Conservation (phyloP, 345 rosid species). For the Viola odorata region DNA sequence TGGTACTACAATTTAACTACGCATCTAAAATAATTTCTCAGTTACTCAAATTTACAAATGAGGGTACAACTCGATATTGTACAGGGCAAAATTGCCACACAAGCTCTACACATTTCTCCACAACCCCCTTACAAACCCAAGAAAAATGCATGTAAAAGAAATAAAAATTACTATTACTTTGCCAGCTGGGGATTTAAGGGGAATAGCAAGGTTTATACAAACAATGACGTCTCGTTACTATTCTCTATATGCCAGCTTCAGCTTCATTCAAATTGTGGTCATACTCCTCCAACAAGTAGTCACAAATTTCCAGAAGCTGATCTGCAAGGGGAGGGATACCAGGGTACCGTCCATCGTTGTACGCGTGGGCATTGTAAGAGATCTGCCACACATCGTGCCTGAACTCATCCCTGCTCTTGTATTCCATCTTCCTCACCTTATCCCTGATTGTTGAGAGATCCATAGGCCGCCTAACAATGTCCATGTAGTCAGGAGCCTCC, state of each 20-base stretch:
- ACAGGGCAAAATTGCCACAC: slow-evolving; percentile 9
- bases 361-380: slow-evolving; percentile 61
- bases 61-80: slow-evolving; percentile 10
- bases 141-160: neutral
- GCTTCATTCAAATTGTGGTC: slow-evolving; percentile 46
- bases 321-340: slow-evolving; percentile 93
- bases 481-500: slow-evolving; percentile 85
- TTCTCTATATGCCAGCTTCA: slow-evolving; percentile 52
- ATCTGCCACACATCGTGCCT: slow-evolving; percentile 94
- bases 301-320: slow-evolving; percentile 90
- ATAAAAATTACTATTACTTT: neutral
- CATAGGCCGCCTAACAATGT: slow-evolving; percentile 62
- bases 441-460: slow-evolving; percentile 81
- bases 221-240: neutral
- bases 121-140: neutral
- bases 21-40: no score
- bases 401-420: slow-evolving; percentile 60
- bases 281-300: slow-evolving; percentile 54
- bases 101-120: neutral
- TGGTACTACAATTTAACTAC: no score
- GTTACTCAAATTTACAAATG: neutral
- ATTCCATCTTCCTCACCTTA: slow-evolving; percentile 80
- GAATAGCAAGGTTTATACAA: slow-evolving; percentile 2
- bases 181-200: neutral
- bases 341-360: slow-evolving; percentile 78